Percentiles rank a stretch among this genome's conserved stretches.
Evolutionary conservation across 177 flowering plant genomes (phyloP).

Genomic region (Vitis hybrid): DNA sequence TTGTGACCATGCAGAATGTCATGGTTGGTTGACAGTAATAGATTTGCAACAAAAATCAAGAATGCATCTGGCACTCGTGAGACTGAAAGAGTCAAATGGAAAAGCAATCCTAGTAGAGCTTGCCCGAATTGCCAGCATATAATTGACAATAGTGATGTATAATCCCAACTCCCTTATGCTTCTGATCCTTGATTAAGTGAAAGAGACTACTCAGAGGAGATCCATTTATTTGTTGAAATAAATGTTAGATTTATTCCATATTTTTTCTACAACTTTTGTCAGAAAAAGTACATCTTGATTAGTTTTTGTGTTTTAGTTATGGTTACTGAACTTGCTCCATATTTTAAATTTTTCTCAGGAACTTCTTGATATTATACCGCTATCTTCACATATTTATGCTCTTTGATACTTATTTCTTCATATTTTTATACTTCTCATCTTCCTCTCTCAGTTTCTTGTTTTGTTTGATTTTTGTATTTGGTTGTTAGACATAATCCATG

Average conservation of each 20-base stretch:
- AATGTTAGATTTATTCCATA: not conserved
- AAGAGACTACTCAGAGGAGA: not conserved
- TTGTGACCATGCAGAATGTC: conserved; percentile 55
- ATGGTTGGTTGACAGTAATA: conserved; percentile 82
- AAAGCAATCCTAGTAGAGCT: conserved; percentile 78
- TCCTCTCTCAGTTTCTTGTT: not conserved
- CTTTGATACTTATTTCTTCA: not conserved
- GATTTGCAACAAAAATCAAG: conserved; percentile 89
- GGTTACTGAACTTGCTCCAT: not conserved
- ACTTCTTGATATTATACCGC: not conserved
- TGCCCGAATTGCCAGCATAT: conserved; percentile 77
- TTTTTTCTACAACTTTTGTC: not conserved
- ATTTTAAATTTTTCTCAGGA: not conserved
- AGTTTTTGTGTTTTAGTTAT: not conserved
- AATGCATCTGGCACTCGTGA: conserved; percentile 59
- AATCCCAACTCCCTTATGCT: not conserved
- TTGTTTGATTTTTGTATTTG: not conserved
- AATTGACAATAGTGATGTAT: conserved; percentile 91
- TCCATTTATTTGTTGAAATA: not conserved
- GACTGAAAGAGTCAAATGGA: conserved; percentile 51
- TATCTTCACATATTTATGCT: not conserved
- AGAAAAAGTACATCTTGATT: not conserved
- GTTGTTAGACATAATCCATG: not conserved
- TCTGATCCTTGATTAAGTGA: not conserved
- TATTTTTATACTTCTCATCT: not conserved